A percentile compares a stretch with the other conserved stretches of the same genome.
These are phyloP conservation scores for Spathaspora boniae DNA, from an alignment of 805 yeast genomes.

Conservation along the genomic window DNA sequence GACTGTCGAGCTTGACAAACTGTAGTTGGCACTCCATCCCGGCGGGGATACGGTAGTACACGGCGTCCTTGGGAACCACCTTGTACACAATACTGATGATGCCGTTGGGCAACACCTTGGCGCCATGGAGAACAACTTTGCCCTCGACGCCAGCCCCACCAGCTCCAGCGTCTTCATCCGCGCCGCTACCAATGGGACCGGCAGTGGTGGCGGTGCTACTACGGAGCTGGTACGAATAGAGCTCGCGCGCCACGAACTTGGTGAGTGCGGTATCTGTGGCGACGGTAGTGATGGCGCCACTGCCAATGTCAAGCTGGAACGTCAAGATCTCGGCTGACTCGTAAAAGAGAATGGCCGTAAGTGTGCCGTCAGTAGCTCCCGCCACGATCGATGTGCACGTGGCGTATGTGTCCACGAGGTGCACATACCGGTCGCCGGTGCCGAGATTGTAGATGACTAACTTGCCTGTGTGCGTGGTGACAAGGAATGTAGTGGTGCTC, in stretches of 20 bases:
- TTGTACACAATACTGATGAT: slow-evolving; percentile 22
- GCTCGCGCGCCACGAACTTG: slow-evolving; percentile 17
- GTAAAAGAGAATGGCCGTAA: slow-evolving; percentile 13
- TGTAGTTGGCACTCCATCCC: slow-evolving; percentile 23
- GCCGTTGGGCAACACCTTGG: slow-evolving; percentile 16
- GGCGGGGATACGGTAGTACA: slow-evolving; percentile 25
- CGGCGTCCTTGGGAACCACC: slow-evolving; percentile 22
- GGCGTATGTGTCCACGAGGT: slow-evolving; percentile 1
- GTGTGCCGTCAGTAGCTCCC: slow-evolving; percentile 1
- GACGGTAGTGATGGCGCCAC: neutral
- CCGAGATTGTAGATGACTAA: slow-evolving; percentile 3
- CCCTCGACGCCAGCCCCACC: slow-evolving; percentile 23
- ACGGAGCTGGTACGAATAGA: slow-evolving; percentile 20
- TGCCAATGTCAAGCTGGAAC: slow-evolving; percentile 6
- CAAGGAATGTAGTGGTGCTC: neutral
- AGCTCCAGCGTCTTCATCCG: slow-evolving; percentile 4
- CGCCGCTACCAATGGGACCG: slow-evolving; percentile 12
- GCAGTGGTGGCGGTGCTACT: slow-evolving; percentile 11
- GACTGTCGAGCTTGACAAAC: slow-evolving; percentile 16
- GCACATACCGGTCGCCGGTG: no score
- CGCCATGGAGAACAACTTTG: slow-evolving; percentile 23
- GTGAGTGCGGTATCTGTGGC: slow-evolving; percentile 10
- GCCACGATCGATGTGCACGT: slow-evolving; percentile 11
- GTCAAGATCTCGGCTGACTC: slow-evolving; percentile 21
- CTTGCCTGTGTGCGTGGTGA: slow-evolving; percentile 8